A percentile compares a stretch with the other conserved stretches of the same genome.
Conservation (phyloP, 2,329 filamentous ascomycete genomes). For the Tympanopsis confertula region DNA sequence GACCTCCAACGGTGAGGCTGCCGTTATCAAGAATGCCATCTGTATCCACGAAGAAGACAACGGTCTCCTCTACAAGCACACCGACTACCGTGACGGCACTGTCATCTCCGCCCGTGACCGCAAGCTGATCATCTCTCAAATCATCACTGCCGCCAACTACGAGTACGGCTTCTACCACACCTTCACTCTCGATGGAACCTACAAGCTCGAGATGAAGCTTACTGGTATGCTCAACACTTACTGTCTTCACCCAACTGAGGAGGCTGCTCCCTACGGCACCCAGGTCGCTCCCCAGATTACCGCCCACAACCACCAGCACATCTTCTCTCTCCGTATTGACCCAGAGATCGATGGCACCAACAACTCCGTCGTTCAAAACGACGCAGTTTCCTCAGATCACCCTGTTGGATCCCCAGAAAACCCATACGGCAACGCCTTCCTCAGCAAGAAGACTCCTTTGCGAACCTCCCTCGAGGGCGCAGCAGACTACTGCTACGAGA, state of each 20-base stretch:
- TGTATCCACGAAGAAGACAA: slow-evolving; percentile 69
- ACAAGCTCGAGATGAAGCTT: slow-evolving; percentile 7
- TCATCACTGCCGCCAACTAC: slow-evolving; percentile 6
- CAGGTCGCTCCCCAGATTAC: slow-evolving; percentile 2
- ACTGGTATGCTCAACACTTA: slow-evolving; percentile 8
- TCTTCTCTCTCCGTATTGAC: slow-evolving; percentile 57
- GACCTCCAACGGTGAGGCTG: slow-evolving; percentile 17
- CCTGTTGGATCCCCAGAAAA: slow-evolving; percentile 28
- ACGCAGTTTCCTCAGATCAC: slow-evolving; percentile 41
- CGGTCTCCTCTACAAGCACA: slow-evolving; percentile 66
- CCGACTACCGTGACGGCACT: slow-evolving; percentile 62
- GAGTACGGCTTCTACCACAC: slow-evolving; percentile 6
- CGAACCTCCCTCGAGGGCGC: slow-evolving; percentile 31
- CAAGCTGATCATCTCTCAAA: slow-evolving; percentile 5
- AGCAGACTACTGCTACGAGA: slow-evolving; percentile 44
- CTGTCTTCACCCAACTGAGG: slow-evolving; percentile 6
- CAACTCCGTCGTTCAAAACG: slow-evolving; percentile 43
- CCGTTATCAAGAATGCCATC: slow-evolving; percentile 42
- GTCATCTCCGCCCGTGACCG: slow-evolving; percentile 30
- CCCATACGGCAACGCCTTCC: slow-evolving; percentile 39
- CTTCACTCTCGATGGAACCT: slow-evolving; percentile 7
- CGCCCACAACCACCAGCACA: slow-evolving; percentile 54
- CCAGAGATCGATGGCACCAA: slow-evolving; percentile 46
- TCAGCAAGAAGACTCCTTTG: slow-evolving; percentile 21
- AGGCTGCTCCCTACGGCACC: slow-evolving; percentile 4